Base-by-base conservation (phyloP, 2,329 filamentous ascomycete species). In the Fusarium sp. region DNA sequence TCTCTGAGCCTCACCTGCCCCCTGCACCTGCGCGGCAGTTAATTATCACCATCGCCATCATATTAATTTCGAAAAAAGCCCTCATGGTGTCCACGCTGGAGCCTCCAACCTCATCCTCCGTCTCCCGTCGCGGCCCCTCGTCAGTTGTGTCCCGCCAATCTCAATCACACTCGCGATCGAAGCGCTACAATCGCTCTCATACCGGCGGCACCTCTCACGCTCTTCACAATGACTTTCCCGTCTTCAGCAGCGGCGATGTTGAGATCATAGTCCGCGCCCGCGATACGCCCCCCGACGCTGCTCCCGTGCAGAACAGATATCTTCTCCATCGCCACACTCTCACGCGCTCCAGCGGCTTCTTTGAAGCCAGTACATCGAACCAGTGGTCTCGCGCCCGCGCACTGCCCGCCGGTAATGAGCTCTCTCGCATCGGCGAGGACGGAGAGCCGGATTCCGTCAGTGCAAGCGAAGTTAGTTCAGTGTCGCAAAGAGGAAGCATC, bases 171-270 rank as follows among this genome's bases (percentile, higher is more conserved):
- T 84, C 84, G 25, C 85, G 90, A 67, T 78, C 79, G 37, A 91
- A 92, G 78, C 89, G 93, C 71, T 92, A 94, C 74, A 90, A 91
- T 76, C 90, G 93, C 66, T 96, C 93, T 46, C 92, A 96, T 76
- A 88, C 91, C 73, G 93, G 93, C 58, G 90, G 90, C 63, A 82
- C 85, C 33, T 86, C 88, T 18, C 89, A 90, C 74, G 81, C 88
- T 23, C 87, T 91, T 40, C 91, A 92, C 76, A 97, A 97, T 77
- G 94, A 97, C 77, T 98, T 97, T 72, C 95, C 95, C 21, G 82
- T 96, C 75, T 98, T 97, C 79, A 90, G 94, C 73, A 95, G 92
- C 36, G 95, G 95, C 75, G 94, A 98, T 79, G 93, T 97, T 74
- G 95, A 98, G 80, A 94, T 98, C 66, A 76, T 95, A 55, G 87